Conservation (phyloP, 2,329 filamentous ascomycete genomes). For the Neonectria hederae region DNA sequence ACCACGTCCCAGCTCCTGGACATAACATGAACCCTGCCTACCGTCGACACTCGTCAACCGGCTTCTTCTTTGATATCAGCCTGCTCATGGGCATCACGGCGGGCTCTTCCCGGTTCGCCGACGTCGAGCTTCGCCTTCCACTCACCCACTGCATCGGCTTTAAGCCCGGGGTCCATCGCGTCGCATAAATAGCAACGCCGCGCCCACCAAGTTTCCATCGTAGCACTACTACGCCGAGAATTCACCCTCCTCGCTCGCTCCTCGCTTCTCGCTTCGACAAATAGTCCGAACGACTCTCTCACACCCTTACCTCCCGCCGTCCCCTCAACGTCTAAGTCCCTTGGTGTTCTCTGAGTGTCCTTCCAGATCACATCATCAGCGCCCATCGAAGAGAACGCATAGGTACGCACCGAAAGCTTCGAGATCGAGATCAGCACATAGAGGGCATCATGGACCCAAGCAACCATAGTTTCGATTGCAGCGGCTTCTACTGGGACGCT, state of each 20-base stretch:
- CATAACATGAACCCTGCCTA: too few relatives aligned
- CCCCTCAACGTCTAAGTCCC: too few relatives aligned
- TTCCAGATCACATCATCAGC: not conserved
- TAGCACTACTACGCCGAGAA: not conserved
- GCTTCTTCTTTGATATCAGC: not conserved
- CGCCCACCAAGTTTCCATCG: not conserved
- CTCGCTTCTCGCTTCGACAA: not conserved
- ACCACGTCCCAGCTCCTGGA: too few relatives aligned
- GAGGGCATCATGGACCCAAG: constrained; percentile 21
- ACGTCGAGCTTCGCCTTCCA: not conserved
- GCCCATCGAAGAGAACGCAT: not conserved
- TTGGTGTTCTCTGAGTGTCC: too few relatives aligned
- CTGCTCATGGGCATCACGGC: not conserved
- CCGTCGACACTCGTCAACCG: not conserved
- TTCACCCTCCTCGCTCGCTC: not conserved
- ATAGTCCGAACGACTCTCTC: not conserved
- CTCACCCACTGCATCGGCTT: not conserved
- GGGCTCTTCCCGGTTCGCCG: not conserved
- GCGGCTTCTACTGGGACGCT: not conserved
- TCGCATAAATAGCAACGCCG: not conserved
- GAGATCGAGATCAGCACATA: not conserved
- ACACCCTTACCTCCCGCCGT: not conserved
- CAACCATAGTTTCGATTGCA: not conserved
- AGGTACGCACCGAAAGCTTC: not conserved
- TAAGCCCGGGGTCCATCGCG: not conserved